Evolutionary conservation across 2,329 filamentous ascomycete species (phyloP).

Genomic region (Colletotrichum lupini): DNA sequence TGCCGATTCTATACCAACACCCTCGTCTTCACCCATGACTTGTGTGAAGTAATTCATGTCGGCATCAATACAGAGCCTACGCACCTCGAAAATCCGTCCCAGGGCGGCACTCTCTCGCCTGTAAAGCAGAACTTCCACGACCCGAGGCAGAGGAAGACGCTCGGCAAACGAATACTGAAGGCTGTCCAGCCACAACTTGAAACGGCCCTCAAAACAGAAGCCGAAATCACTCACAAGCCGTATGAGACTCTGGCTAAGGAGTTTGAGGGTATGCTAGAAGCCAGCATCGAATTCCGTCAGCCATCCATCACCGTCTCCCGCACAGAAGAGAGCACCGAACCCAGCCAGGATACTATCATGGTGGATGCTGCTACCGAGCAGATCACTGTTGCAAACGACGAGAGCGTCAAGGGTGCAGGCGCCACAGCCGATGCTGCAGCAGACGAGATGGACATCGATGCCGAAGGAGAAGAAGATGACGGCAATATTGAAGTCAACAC

Average conservation of each 20-base stretch:
- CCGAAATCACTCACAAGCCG: slow-evolving; percentile 79
- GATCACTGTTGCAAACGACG: slow-evolving; percentile 55
- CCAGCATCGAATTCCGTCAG: slow-evolving; percentile 68
- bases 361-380: slow-evolving; percentile 59
- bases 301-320: slow-evolving; percentile 46
- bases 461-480: slow-evolving; percentile 50
- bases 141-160: slow-evolving; percentile 81
- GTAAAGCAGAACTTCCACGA: slow-evolving; percentile 69
- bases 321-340: slow-evolving; percentile 52
- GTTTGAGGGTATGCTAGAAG: slow-evolving; percentile 78
- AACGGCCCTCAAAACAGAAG: slow-evolving; percentile 80
- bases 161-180: slow-evolving; percentile 92
- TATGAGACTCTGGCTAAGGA: slow-evolving; percentile 78
- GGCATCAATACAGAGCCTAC: slow-evolving; percentile 61
- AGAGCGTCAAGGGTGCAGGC: slow-evolving; percentile 38
- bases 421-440: slow-evolving; percentile 47
- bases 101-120: slow-evolving; percentile 58
- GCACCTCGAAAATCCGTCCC: slow-evolving; percentile 38
- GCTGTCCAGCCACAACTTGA: slow-evolving; percentile 83
- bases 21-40: slow-evolving; percentile 65
- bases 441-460: slow-evolving; percentile 51
- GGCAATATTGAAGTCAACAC: slow-evolving; percentile 61
- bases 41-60: slow-evolving; percentile 63
- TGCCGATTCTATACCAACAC: slow-evolving; percentile 68
- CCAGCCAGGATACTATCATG: slow-evolving; percentile 62